Evolutionary conservation across 2,329 filamentous ascomycete genomes (phyloP).

Genomic region (Passalora sequoiae): DNA sequence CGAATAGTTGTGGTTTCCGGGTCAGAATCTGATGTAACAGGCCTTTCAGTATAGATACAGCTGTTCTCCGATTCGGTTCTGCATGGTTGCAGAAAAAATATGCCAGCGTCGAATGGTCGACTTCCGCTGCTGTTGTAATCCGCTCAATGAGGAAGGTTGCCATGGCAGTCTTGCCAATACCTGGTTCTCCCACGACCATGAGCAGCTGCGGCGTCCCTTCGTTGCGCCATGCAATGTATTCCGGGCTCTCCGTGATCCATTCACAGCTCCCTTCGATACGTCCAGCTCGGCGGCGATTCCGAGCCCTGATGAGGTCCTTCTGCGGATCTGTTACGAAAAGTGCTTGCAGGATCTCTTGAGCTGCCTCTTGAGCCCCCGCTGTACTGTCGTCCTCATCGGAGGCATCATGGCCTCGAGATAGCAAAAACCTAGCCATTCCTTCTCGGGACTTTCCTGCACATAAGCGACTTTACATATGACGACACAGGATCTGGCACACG

Average conservation of each 20-base stretch:
- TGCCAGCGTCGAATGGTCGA: not conserved
- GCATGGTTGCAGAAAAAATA: slow-evolving; percentile 10
- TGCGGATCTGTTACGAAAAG: not conserved
- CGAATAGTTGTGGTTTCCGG: not conserved
- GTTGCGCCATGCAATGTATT: not conserved
- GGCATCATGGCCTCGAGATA: not conserved
- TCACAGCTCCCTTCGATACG: not conserved
- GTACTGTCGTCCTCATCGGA: too few relatives aligned
- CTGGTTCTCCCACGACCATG: slow-evolving; percentile 5
- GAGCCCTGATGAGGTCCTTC: not conserved
- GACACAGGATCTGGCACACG: too few relatives aligned
- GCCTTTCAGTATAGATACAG: slow-evolving; percentile 4
- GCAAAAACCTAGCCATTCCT: not conserved
- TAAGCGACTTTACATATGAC: too few relatives aligned
- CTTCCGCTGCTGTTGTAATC: not conserved
- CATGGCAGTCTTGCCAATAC: slow-evolving; percentile 10
- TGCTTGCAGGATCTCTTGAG: not conserved
- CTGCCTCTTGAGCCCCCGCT: not conserved
- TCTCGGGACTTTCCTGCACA: too few relatives aligned
- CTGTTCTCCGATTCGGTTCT: slow-evolving; percentile 6
- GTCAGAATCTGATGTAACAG: slow-evolving; percentile 6
- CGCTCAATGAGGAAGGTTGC: slow-evolving; percentile 7
- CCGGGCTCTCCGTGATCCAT: not conserved
- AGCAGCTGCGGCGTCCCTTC: not conserved
- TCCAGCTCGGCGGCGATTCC: not conserved